Evolutionary conservation across 129 eudicot genomes (phyloP).

Genomic region (Chrysanthemum seticuspe): DNA sequence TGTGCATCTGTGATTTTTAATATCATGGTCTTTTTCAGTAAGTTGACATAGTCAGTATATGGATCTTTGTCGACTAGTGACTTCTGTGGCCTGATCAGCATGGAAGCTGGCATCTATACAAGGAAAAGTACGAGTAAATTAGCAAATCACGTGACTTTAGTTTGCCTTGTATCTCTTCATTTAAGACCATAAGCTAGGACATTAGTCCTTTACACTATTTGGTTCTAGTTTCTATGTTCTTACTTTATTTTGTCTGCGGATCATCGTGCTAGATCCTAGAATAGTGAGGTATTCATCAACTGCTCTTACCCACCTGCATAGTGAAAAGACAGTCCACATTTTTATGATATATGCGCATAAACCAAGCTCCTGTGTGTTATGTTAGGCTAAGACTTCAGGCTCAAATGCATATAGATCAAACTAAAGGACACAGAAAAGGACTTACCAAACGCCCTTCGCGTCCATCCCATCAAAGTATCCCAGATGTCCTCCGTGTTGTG

Average conservation of each 20-base stretch:
- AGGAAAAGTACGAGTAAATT: neutral
- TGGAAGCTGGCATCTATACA: slow-evolving; percentile 25
- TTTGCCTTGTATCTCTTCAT: neutral
- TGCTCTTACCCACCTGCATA: slow-evolving; percentile 94
- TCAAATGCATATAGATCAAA: slow-evolving; percentile 1
- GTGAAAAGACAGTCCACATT: neutral
- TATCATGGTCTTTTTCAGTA: slow-evolving; percentile 11
- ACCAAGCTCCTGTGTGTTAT: neutral
- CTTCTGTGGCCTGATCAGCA: slow-evolving; percentile 19
- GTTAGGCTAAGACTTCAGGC: neutral
- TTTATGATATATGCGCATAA: neutral
- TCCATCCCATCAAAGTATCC: slow-evolving; percentile 85
- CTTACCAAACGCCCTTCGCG: slow-evolving; percentile 79
- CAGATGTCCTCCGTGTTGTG: slow-evolving; percentile 95
- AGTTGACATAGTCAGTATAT: neutral
- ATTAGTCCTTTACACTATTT: neutral
- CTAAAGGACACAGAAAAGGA: slow-evolving; percentile 2
- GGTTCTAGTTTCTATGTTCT: neutral
- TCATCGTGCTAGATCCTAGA: slow-evolving; percentile 65
- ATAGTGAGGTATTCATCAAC: slow-evolving; percentile 65
- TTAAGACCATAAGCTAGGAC: neutral
- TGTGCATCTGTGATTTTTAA: slow-evolving; percentile 15
- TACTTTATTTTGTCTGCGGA: slow-evolving; percentile 61
- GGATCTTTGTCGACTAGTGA: slow-evolving; percentile 19
- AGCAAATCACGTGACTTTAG: neutral